Evolutionary conservation across 768 basidiomycete species (phyloP).

Genomic region (Coprinopsis strossmayeri): DNA sequence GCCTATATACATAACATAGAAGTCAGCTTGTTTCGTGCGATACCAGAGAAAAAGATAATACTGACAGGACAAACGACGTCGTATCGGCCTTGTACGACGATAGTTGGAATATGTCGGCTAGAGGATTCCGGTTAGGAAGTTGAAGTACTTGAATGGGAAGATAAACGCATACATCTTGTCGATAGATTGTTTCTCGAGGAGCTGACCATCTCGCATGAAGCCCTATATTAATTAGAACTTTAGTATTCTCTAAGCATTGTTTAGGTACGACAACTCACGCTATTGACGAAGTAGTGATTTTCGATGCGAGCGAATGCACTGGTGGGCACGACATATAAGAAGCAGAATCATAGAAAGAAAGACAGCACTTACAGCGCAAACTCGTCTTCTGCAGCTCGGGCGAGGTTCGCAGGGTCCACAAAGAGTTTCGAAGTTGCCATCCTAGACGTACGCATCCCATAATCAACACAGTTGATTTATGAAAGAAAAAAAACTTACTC

Average conservation of each 20-base stretch:
- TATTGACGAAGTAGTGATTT: slow-evolving; percentile 87
- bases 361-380: slow-evolving; percentile 39
- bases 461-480: too few species aligned
- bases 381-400: slow-evolving; percentile 61
- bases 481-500: slow-evolving; percentile 57
- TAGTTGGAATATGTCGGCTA: slow-evolving; percentile 82
- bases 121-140: not conserved
- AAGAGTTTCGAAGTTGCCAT: slow-evolving; percentile 77
- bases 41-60: not conserved
- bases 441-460: slow-evolving; percentile 27
- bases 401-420: slow-evolving; percentile 63
- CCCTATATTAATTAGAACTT: slow-evolving; percentile 38
- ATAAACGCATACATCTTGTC: slow-evolving; percentile 67
- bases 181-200: slow-evolving; percentile 77
- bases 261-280: slow-evolving; percentile 32
- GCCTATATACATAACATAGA: slow-evolving; percentile 32
- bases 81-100: slow-evolving; percentile 82
- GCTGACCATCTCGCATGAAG: slow-evolving; percentile 84
- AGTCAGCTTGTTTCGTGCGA: not conserved
- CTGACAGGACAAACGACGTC: slow-evolving; percentile 83
- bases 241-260: not conserved
- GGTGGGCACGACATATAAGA: not conserved
- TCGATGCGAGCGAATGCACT: slow-evolving; percentile 87
- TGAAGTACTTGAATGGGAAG: not conserved
- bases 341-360: not conserved